Percentiles rank a stretch among this genome's conserved stretches.
Conservation (phyloP, 805 yeast genomes). For the Candida ortonii region DNA sequence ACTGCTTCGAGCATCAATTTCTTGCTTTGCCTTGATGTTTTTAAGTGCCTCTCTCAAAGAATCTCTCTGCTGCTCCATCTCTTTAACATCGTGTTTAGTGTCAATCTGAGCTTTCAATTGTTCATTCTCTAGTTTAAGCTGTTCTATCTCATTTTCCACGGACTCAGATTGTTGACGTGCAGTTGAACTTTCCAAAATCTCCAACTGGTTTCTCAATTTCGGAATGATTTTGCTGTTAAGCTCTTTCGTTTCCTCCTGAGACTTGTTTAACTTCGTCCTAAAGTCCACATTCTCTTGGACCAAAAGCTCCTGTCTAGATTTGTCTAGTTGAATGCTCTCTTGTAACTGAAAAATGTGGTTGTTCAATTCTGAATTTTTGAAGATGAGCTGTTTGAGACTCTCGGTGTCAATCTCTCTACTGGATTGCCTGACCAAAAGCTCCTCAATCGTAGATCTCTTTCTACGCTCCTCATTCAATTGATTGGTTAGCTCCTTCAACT, state of each 20-base stretch:
- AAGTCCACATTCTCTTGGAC: conserved; percentile 36
- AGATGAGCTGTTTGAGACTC: conserved; percentile 51
- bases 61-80: conserved; percentile 30
- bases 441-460: conserved; percentile 68
- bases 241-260: conserved; percentile 40
- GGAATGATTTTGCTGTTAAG: conserved; percentile 46
- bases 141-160: conserved; percentile 26
- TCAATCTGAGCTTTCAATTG: conserved; percentile 34
- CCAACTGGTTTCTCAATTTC: conserved; percentile 41
- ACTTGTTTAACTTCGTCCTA: conserved; percentile 37
- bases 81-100: conserved; percentile 16
- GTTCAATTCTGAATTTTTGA: conserved; percentile 53
- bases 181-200: conserved; percentile 28
- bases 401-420: conserved; percentile 44
- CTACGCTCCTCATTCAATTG: conserved; percentile 62
- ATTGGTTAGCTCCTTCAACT: conserved; percentile 52
- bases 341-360: conserved; percentile 46
- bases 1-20: conserved; percentile 25
- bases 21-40: conserved; percentile 27
- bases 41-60: conserved; percentile 31
- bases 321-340: conserved; percentile 44
- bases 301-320: conserved; percentile 43
- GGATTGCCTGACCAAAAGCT: conserved; percentile 50
- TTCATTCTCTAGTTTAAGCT: conserved; percentile 31
- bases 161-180: conserved; percentile 8